These are phyloP conservation scores for Emericellopsis terricola DNA, from an alignment of 495 filamentous ascomycete species.

Conservation along the genomic window DNA sequence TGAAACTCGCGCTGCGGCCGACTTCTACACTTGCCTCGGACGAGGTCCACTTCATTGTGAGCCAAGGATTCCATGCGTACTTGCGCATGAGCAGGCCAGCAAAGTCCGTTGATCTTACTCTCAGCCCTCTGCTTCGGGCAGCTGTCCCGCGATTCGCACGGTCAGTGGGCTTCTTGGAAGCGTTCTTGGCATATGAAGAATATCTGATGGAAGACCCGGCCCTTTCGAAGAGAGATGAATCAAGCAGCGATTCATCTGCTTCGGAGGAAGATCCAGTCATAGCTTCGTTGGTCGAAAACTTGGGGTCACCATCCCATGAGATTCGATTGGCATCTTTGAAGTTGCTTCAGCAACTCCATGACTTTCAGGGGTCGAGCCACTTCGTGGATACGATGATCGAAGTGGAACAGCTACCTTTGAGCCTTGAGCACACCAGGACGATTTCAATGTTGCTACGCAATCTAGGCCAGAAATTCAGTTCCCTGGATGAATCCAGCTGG, in stretches of 20 bases:
- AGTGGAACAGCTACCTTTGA: constrained; percentile 60
- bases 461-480: constrained; percentile 43
- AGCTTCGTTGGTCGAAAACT: constrained; percentile 45
- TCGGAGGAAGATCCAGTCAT: constrained; percentile 34
- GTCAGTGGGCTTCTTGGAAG: constrained; percentile 48
- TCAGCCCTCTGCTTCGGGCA: constrained; percentile 38
- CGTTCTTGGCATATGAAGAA: constrained; percentile 39
- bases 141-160: constrained; percentile 44
- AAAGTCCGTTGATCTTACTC: constrained; percentile 28
- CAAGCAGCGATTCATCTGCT: not conserved
- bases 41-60: constrained; percentile 38
- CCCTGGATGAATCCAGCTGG: constrained; percentile 36
- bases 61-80: constrained; percentile 35
- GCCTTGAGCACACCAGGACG: constrained; percentile 52
- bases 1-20: constrained; percentile 37
- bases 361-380: constrained; percentile 16
- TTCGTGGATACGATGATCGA: constrained; percentile 38
- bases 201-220: constrained; percentile 18
- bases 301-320: constrained; percentile 52
- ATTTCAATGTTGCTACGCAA: constrained; percentile 74
- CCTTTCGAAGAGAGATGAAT: constrained; percentile 5
- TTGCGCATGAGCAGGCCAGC: constrained; percentile 28
- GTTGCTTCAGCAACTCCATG: constrained; percentile 36
- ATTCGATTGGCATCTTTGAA: constrained; percentile 52
- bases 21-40: constrained; percentile 33